phyloP scores from a whole-genome alignment of 2,329 filamentous ascomycete genomes.

The Microcera coccophila region DNA sequence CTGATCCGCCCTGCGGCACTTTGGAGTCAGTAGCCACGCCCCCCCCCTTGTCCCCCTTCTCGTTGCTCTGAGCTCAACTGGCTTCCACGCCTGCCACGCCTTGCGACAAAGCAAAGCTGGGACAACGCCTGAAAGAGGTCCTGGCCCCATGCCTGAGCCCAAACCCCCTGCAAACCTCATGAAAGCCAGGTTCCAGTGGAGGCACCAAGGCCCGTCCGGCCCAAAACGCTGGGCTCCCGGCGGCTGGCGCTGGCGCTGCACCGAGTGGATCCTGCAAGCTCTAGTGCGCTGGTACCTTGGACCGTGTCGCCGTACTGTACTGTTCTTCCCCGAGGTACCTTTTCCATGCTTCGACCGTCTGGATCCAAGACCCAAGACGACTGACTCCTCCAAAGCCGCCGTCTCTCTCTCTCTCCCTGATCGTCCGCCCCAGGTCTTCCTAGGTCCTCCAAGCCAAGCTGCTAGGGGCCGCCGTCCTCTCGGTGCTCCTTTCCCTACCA shows the following conservation, averaged over 20 bases:
- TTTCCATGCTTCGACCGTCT: background rate
- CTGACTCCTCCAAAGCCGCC: too few species aligned
- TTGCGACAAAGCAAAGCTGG: background rate
- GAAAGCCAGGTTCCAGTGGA: background rate
- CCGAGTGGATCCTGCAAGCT: slow-evolving; percentile 14
- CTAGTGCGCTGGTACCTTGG: slow-evolving; percentile 13
- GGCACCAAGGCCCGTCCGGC: slow-evolving; percentile 6
- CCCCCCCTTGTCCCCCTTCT: background rate
- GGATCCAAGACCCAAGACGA: too few species aligned
- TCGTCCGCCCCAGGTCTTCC: background rate
- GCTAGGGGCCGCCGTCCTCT: slow-evolving; percentile 20
- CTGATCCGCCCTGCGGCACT: slow-evolving; percentile 1
- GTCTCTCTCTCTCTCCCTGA: background rate
- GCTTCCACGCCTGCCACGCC: background rate
- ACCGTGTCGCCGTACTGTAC: slow-evolving; percentile 22
- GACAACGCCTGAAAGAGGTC: background rate
- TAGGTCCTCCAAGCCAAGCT: too few species aligned
- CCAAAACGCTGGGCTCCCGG: slow-evolving; percentile 13
- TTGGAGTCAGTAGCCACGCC: background rate
- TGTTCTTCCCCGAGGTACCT: slow-evolving; percentile 14
- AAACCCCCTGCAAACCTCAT: background rate
- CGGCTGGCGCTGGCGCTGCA: slow-evolving; percentile 4
- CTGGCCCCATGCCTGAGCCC: slow-evolving; percentile 8
- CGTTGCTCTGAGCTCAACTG: background rate
- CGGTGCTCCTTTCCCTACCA: slow-evolving; percentile 18